Conservation (phyloP, 2,329 filamentous ascomycete species). For the Aaosphaeria pasadenensis region DNA sequence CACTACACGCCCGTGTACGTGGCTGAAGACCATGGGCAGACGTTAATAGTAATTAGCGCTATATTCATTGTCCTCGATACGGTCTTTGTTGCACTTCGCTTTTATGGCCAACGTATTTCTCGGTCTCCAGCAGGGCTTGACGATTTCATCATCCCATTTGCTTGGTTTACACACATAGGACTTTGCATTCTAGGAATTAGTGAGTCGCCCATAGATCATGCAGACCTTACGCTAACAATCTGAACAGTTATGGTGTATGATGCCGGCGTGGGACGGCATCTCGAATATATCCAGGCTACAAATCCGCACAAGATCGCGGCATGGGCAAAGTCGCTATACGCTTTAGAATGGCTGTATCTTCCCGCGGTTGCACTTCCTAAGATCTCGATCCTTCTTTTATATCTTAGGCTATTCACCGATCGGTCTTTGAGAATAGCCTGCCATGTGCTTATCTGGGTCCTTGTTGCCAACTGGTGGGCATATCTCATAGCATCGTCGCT, state of each 20-base stretch:
- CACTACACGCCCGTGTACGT: constrained; percentile 1
- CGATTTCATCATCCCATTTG: constrained; percentile 5
- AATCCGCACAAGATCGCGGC: constrained; percentile 1
- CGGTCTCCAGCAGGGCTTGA: constrained; percentile 3
- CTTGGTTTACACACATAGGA: constrained; percentile 5
- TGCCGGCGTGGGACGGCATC: constrained; percentile 1
- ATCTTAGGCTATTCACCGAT: constrained; percentile 1
- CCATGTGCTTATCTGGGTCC: constrained; percentile 2
- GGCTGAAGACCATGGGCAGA: constrained; percentile 4
- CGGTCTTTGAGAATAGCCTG: neutral
- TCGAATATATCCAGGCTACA: constrained; percentile 1
- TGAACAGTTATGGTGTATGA: neutral
- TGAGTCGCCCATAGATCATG: constrained; percentile 1
- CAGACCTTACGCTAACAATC: neutral
- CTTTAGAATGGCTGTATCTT: constrained; percentile 6
- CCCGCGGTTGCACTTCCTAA: constrained; percentile 1
- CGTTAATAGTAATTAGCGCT: constrained; percentile 1
- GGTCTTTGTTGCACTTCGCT: constrained; percentile 4
- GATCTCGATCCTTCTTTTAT: neutral
- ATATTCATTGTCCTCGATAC: constrained; percentile 8
- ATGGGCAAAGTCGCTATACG: constrained; percentile 8
- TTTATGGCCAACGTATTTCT: constrained; percentile 1
- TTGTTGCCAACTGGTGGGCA: constrained; percentile 2
- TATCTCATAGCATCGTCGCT: no score
- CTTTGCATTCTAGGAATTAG: constrained; percentile 5